Conservation (phyloP, 768 basidiomycete species). For the Hypholoma fasciculare region DNA sequence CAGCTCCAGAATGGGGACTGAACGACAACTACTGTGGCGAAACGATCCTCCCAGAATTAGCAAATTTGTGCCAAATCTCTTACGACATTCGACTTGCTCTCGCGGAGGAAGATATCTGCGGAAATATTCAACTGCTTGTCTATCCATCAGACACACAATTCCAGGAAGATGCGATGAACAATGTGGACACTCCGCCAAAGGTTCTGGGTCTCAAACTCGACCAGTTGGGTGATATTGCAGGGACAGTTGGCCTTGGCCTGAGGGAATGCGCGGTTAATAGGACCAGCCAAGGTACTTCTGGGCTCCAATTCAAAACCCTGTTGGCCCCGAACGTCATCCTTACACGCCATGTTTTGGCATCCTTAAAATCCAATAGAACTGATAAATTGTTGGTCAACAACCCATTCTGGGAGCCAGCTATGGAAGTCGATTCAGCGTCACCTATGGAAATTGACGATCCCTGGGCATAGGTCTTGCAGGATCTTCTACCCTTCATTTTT, state of each 20-base stretch:
- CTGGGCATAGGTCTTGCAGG: too few species aligned
- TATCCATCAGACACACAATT: slow-evolving; percentile 13
- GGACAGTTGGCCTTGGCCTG: not conserved
- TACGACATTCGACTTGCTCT: slow-evolving; percentile 18
- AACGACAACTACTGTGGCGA: not conserved
- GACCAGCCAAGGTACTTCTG: not conserved
- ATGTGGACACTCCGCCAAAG: not conserved
- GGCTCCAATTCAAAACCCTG: not conserved
- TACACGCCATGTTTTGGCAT: not conserved
- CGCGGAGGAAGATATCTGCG: slow-evolving; percentile 20
- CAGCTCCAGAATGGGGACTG: not conserved
- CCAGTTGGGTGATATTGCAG: not conserved
- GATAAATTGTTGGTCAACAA: too few species aligned
- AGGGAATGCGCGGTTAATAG: not conserved
- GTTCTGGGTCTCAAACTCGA: not conserved
- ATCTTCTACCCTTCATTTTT: too few species aligned
- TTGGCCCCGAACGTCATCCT: not conserved
- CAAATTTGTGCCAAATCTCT: slow-evolving; percentile 13
- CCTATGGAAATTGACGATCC: too few species aligned
- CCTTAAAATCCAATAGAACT: too few species aligned
- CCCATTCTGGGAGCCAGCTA: too few species aligned
- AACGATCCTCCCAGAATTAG: slow-evolving; percentile 1
- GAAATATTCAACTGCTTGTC: slow-evolving; percentile 11
- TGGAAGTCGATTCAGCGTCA: too few species aligned
- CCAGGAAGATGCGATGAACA: slow-evolving; percentile 14